Evolutionary conservation across 169 alveolate species (phyloP).

Genomic region (Plasmodium adleri): DNA sequence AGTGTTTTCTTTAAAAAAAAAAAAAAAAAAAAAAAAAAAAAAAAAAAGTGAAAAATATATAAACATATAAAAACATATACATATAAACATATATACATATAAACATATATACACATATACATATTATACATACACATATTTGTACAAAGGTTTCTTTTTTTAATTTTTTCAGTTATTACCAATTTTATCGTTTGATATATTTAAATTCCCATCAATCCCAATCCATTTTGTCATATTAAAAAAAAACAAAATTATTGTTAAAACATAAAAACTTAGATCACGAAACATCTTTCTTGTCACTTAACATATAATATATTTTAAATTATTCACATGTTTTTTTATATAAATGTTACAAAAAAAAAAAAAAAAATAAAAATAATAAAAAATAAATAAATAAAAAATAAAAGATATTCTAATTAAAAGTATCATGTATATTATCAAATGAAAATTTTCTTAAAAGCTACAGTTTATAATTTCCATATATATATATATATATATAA

Average conservation of each 20-base stretch:
- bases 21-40: constrained; percentile 9
- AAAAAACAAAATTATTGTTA: constrained; percentile 20
- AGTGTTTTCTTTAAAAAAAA: constrained; percentile 15
- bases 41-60: not conserved
- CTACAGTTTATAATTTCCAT: too few relatives aligned
- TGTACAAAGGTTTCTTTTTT: not conserved
- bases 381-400: not conserved
- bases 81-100: not conserved
- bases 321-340: constrained; percentile 19
- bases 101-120: not conserved
- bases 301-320: constrained; percentile 3
- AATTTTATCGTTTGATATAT: constrained; percentile 11
- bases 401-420: too few relatives aligned
- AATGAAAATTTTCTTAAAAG: too few relatives aligned
- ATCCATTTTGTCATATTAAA: constrained; percentile 30
- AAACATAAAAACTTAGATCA: not conserved
- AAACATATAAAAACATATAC: not conserved
- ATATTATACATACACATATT: not conserved
- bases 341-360: not conserved
- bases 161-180: constrained; percentile 26
- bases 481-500: too few relatives aligned
- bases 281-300: constrained; percentile 34
- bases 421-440: too few relatives aligned
- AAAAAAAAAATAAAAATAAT: not conserved
- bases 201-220: constrained; percentile 38